Evolutionary conservation across 805 yeast species (phyloP), one percentile per base, ranked within the genome.

Genomic region (Hanseniaspora lindneri): DNA sequence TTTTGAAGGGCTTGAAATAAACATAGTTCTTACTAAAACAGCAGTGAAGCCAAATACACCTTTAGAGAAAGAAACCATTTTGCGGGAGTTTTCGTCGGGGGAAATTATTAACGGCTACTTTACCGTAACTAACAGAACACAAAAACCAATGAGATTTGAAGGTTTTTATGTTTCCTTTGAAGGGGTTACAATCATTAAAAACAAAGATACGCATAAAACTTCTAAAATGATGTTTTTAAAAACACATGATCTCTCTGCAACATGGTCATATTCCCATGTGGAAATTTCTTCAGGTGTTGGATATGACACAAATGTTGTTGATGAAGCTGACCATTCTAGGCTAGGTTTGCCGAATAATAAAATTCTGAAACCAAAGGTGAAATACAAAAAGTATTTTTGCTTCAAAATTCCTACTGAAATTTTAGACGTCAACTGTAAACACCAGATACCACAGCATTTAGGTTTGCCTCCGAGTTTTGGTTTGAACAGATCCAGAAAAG

Each of bases 151-250:
- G 13, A 71, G 72, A 6, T 78, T 77, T 55, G 80, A 77, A 52
- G 75, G 75, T 75, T 70, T 76, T 53, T 67, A 74, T 48, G 72
- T 77, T 5, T 65, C 77, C 1, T 64, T 78, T 37, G 83, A 77
- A 56, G 83, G 82, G 1, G 60, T 58, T n/a, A 57, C 64, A 23
- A 64, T 67, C 4, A 47, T 62, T 0, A 43, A 51, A 34, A 59
- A 60, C 35, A 42, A 39, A 14, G 52, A 41, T 2, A 30, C 28
- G n/a, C 40, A 41, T 7, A 58, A 57, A 39, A 54, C 54, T 41
- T 54, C 58, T 1, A 56, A 54, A n/a, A 61, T 62, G 40, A 65
- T 64, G 24, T 69, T 75, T 52, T 56, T 75, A 41, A 68, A 69
- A 50, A 72, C 73, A 68, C 72, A 68, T 46, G 80, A 76, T 57